These are phyloP conservation scores for Blastosporella zonata DNA, from an alignment of 1,284 basidiomycete genomes.

Conservation along the genomic window DNA sequence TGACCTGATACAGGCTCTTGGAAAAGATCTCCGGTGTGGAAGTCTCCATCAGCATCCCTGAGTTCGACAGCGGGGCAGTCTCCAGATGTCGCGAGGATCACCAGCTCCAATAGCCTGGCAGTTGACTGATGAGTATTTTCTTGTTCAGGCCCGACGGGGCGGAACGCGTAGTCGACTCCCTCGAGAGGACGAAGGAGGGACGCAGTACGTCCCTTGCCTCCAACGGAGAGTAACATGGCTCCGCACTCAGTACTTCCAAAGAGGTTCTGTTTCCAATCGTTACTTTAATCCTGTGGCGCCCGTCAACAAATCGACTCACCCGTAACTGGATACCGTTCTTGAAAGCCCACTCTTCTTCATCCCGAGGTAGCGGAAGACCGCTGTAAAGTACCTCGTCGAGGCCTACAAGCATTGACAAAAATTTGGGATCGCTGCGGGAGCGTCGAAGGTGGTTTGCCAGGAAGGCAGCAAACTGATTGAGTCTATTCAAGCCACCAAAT, in stretches of 20 bases:
- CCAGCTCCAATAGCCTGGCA: conserved; percentile 44
- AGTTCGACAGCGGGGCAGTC: conserved; percentile 50
- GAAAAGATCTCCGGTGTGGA: conserved; percentile 61
- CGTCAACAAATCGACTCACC: conserved; percentile 29
- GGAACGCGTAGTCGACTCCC: conserved; percentile 50
- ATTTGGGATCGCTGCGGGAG: conserved; percentile 56
- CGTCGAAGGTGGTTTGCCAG: conserved; percentile 59
- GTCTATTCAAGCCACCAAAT: conserved; percentile 61
- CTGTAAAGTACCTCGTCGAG: conserved; percentile 55
- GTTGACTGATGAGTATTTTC: conserved; percentile 28
- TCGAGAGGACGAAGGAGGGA: conserved; percentile 45
- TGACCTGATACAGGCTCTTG: conserved; percentile 44
- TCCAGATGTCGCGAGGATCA: conserved; percentile 45
- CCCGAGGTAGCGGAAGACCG: conserved; percentile 49
- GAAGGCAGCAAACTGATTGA: conserved; percentile 70
- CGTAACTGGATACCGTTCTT: conserved; percentile 48
- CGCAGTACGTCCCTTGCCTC: conserved; percentile 35
- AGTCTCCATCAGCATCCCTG: conserved; percentile 47
- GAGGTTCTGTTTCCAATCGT: conserved; percentile 40
- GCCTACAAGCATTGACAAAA: conserved; percentile 51
- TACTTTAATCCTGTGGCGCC: conserved; percentile 1
- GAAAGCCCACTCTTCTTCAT: conserved; percentile 61
- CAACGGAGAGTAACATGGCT: conserved; percentile 49
- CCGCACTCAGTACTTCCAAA: conserved; percentile 67
- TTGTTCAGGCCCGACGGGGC: conserved; percentile 36